Evolutionary conservation across 1,284 basidiomycete genomes (phyloP), one percentile per base, ranked within the genome.

Genomic region (Dichomitus squalens): DNA sequence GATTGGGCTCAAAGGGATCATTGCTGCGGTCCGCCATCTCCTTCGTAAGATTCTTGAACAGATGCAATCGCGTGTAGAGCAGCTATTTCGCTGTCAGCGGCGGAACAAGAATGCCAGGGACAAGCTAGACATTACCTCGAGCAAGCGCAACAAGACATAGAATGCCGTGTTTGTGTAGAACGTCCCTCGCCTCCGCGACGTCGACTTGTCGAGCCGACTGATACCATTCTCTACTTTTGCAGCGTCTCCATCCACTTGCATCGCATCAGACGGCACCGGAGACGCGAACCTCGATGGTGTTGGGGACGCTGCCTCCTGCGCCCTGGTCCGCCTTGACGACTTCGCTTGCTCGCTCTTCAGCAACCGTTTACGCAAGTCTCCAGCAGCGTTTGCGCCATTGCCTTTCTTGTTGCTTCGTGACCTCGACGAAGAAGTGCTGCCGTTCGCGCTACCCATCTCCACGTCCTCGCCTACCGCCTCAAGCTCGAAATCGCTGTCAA

Each of bases 101-200:
- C 23, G 40, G 25, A 49, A 38, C n/a, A 8, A 29, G 20, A 8
- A 53, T n/a, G 20, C 11, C 20, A 35, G 12, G 44, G 31, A 52
- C 38, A 25, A 1, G 25, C 52, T 41, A 14, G 21, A 20, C 73
- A 83, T 52, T 58, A 94, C 94, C 83, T 96, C 90, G 25, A 97
- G 73, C 44, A 96, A 77, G 36, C 96, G 85, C 67, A 97, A 75
- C 43, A 97, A 77, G 12, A 87, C 84, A 76, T 97, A 99, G 70
- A 94, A 93, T 39, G 87, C 82, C 34, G 92, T 93, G 75, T 96
- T 98, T 63, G 89, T 87, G 75, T 95, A 98, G 75, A 98, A 95
- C 14, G 83, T 81, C 63, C 85, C 80, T 63, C 79, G 79, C 41
- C 79, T 79, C 38, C 80, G 75, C 27, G 79, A 69, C 3, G 71